phyloP scores from a whole-genome alignment of 2,329 filamentous ascomycete genomes.

The Claviceps citrina region DNA sequence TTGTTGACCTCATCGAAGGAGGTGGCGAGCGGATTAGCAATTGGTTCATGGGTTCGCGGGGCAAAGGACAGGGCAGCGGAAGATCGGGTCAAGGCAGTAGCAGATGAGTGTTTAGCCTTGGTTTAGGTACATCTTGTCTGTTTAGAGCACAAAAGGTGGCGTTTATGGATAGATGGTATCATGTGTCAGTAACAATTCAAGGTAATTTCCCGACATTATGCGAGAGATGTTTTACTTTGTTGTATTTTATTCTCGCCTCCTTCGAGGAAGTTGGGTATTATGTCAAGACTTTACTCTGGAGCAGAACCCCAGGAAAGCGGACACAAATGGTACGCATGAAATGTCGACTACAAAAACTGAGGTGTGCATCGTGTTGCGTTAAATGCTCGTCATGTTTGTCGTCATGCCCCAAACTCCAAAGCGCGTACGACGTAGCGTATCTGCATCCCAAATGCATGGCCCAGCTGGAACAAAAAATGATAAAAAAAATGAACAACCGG shows the following conservation, averaged over 20 bases:
- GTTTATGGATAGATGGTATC: background rate
- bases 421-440: background rate
- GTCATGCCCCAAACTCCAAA: constrained; percentile 1
- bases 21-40: constrained; percentile 27
- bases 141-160: background rate
- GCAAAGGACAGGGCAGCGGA: constrained; percentile 31
- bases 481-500: too few relatives aligned
- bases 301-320: background rate
- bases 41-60: constrained; percentile 24
- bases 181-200: background rate
- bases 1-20: constrained; percentile 37
- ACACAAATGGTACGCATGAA: background rate
- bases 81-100: constrained; percentile 30
- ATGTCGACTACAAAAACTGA: too few relatives aligned
- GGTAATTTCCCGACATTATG: too few relatives aligned
- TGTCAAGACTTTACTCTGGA: background rate
- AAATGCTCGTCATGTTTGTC: background rate
- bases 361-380: background rate
- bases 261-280: too few relatives aligned
- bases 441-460: background rate
- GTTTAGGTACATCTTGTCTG: background rate
- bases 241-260: background rate
- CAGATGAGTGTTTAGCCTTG: constrained; percentile 26
- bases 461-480: too few relatives aligned
- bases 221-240: background rate